Conservation (phyloP, 306 rosid genomes). For the Casuarina cunninghamiana region DNA sequence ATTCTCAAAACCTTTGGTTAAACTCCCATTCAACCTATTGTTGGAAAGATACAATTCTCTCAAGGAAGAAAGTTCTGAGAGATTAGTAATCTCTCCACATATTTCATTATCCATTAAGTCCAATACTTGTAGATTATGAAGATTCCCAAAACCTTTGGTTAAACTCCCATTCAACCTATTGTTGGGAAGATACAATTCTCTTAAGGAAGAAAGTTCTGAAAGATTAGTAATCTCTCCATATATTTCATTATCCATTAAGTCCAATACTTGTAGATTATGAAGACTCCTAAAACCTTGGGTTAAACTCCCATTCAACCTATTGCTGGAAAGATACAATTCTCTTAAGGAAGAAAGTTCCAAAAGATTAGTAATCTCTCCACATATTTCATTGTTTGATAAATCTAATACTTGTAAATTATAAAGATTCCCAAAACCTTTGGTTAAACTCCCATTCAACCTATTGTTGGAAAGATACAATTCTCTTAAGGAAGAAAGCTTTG, state of each 20-base stretch:
- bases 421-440: not conserved
- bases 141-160: not conserved
- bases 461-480: rapidly evolving
- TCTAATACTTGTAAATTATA: too few species aligned
- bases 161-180: not conserved
- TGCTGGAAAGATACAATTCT: rapidly evolving
- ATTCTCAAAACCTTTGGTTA: not conserved
- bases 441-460: not conserved
- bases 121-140: too few species aligned
- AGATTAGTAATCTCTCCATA: not conserved
- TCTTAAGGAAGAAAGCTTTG: not conserved
- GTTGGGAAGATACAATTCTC: rapidly evolving
- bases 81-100: too few species aligned
- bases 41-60: rapidly evolving
- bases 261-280: too few species aligned
- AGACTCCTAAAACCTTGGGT: not conserved
- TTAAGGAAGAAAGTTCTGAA: not conserved
- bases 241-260: not conserved
- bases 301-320: not conserved
- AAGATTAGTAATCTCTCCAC: too few species aligned
- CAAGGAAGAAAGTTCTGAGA: not conserved
- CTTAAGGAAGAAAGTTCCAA: too few species aligned
- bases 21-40: not conserved
- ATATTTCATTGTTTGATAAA: too few species aligned
- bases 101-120: too few species aligned